phyloP scores from a whole-genome alignment of 371 early-diverging fungal species.

The Saksenaea oblongispora region DNA sequence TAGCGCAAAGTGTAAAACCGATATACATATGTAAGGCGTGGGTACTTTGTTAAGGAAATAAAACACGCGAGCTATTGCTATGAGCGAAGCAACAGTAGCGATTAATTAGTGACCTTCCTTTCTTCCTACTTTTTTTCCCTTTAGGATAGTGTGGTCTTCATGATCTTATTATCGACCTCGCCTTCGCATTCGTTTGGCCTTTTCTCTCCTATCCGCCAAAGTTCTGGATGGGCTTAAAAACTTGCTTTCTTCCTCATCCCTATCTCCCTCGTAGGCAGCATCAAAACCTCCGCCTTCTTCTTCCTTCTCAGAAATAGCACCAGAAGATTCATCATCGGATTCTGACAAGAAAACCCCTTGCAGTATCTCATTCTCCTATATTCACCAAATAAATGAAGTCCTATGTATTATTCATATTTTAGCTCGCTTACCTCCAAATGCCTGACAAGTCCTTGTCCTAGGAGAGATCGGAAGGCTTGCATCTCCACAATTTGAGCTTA shows the following conservation, averaged over 20 bases:
- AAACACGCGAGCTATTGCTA: too few relatives aligned
- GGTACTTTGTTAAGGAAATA: too few relatives aligned
- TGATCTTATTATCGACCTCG: not conserved
- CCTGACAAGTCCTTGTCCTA: conserved; percentile 42
- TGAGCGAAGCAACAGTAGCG: too few relatives aligned
- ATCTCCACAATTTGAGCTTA: conserved; percentile 43
- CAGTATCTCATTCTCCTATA: not conserved
- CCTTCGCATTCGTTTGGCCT: not conserved
- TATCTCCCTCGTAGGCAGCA: not conserved
- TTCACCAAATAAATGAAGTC: not conserved
- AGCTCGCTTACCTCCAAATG: conserved; percentile 31
- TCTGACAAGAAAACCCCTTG: not conserved
- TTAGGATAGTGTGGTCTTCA: not conserved
- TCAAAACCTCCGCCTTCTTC: not conserved
- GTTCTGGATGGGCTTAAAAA: not conserved
- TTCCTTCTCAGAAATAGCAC: not conserved
- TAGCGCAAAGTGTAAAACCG: too few relatives aligned
- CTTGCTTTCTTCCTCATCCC: not conserved
- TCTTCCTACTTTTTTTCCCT: too few relatives aligned
- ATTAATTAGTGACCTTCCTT: too few relatives aligned
- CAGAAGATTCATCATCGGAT: not conserved
- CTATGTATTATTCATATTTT: not conserved
- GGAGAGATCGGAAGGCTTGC: conserved; percentile 33
- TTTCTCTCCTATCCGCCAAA: not conserved
- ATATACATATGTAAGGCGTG: too few relatives aligned